phyloP scores from a whole-genome alignment of 2,329 filamentous ascomycete species.

The Venturia aucupariae region DNA sequence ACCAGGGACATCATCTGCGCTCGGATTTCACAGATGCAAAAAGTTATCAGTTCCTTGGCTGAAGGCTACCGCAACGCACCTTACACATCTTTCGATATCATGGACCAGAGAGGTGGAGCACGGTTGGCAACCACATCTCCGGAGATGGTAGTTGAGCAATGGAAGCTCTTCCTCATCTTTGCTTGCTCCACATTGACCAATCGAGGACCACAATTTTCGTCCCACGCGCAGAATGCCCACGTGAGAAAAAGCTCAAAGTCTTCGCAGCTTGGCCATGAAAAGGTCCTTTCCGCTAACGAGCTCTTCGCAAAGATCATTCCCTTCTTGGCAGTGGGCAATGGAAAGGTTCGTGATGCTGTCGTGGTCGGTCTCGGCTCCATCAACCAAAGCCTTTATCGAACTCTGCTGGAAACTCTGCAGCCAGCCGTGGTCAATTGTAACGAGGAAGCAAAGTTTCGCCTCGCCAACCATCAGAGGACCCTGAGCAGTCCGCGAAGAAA shows the following conservation, averaged over 20 bases:
- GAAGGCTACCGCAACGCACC: conserved; percentile 47
- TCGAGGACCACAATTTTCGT: conserved; percentile 56
- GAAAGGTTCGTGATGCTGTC: conserved; percentile 78
- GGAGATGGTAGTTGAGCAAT: conserved; percentile 88
- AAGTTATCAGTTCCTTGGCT: conserved; percentile 67
- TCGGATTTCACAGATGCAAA: conserved; percentile 86
- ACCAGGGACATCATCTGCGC: conserved; percentile 89
- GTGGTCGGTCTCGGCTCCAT: conserved; percentile 90
- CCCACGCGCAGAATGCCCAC: conserved; percentile 55
- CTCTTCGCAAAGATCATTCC: conserved; percentile 90
- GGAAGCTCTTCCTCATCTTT: conserved; percentile 95
- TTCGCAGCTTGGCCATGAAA: conserved; percentile 56
- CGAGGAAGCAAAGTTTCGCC: conserved; percentile 74
- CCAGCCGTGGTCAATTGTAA: conserved; percentile 78
- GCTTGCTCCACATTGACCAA: conserved; percentile 92
- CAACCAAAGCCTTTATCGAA: conserved; percentile 87
- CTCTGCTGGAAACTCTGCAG: conserved; percentile 80
- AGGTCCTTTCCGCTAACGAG: conserved; percentile 77
- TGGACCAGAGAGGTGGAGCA: conserved; percentile 49
- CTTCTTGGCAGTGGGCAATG: conserved; percentile 68
- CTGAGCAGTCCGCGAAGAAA: conserved; percentile 76
- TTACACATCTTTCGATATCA: conserved; percentile 52
- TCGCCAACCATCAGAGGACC: conserved; percentile 67
- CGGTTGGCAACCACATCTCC: conserved; percentile 58
- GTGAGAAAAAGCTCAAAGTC: conserved; percentile 71